Evolutionary conservation across 257 asterid species (phyloP).

Genomic region (Fraxinus pennsylvanica): DNA sequence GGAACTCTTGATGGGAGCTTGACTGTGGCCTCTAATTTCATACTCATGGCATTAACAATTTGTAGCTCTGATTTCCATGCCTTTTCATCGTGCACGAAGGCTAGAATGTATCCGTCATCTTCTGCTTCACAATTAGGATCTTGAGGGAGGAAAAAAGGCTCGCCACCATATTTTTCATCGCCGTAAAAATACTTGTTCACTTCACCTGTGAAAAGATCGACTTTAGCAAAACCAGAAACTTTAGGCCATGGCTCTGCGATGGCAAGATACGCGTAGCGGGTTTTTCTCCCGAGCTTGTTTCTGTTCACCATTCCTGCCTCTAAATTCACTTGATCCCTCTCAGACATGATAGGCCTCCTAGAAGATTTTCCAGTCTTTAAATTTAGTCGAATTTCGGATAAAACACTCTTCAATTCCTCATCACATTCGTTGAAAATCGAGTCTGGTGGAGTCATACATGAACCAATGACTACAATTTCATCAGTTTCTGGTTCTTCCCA

Average conservation of each 20-base stretch:
- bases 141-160: conserved; percentile 17
- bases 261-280: conserved; percentile 18
- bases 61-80: conserved; percentile 20
- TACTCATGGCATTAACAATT: conserved; percentile 18
- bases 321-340: conserved; percentile 13
- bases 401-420: conserved; percentile 63
- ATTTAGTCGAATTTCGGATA: conserved; percentile 21
- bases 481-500: conserved; percentile 90
- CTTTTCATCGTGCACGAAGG: conserved; percentile 26
- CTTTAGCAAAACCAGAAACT: conserved; percentile 24
- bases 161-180: conserved; percentile 19
- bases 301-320: conserved; percentile 28
- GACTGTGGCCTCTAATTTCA: conserved; percentile 15
- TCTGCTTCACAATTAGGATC: background rate
- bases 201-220: conserved; percentile 15
- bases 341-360: background rate
- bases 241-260: conserved; percentile 29
- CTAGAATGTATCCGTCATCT: conserved; percentile 19
- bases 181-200: conserved; percentile 12
- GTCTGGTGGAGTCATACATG: conserved; percentile 99
- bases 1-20: conserved; percentile 30
- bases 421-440: conserved; percentile 95
- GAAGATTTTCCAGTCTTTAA: conserved; percentile 13
- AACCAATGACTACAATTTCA: conserved; percentile 87
- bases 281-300: conserved; percentile 20